Evolutionary conservation across 768 basidiomycete genomes (phyloP).

Genomic region (Termitomyces sp.): DNA sequence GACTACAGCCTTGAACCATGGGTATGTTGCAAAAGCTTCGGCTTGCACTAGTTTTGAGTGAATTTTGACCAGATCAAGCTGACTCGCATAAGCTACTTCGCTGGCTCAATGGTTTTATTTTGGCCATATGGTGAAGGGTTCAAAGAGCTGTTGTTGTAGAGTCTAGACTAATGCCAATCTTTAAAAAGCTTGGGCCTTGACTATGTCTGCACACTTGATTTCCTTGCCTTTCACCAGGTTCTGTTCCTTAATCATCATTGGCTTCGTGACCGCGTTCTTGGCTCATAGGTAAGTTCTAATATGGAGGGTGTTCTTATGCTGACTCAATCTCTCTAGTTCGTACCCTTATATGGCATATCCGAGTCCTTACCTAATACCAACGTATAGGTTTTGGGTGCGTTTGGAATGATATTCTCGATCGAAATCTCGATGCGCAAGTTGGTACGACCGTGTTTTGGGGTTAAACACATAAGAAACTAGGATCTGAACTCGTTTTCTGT

Average conservation of each 20-base stretch:
- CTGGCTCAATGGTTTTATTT: slow-evolving; percentile 14
- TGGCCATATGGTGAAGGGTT: slow-evolving; percentile 13
- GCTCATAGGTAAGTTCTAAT: slow-evolving; percentile 11
- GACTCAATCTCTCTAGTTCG: not conserved
- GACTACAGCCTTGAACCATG: slow-evolving; percentile 2
- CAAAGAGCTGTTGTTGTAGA: not conserved
- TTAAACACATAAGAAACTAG: too few relatives aligned
- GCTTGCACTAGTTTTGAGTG: too few relatives aligned
- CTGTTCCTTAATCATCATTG: not conserved
- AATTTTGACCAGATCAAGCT: slow-evolving; percentile 4
- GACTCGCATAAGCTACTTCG: slow-evolving; percentile 8
- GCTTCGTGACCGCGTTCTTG: slow-evolving; percentile 12
- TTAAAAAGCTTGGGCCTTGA: slow-evolving; percentile 11
- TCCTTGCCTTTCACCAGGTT: slow-evolving; percentile 1
- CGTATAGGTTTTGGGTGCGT: slow-evolving; percentile 9
- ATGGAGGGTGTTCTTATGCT: not conserved
- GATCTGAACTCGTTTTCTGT: slow-evolving; percentile 8
- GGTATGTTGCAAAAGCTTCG: not conserved
- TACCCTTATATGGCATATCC: too few relatives aligned
- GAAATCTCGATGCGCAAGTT: slow-evolving; percentile 27
- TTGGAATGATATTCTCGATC: slow-evolving; percentile 21
- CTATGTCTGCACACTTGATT: slow-evolving; percentile 10
- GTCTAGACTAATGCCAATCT: too few relatives aligned
- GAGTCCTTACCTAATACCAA: too few relatives aligned
- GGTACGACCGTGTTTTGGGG: too few relatives aligned